Base-by-base conservation (phyloP, 2,329 filamentous ascomycete species). In the Microdochium bolleyi region DNA sequence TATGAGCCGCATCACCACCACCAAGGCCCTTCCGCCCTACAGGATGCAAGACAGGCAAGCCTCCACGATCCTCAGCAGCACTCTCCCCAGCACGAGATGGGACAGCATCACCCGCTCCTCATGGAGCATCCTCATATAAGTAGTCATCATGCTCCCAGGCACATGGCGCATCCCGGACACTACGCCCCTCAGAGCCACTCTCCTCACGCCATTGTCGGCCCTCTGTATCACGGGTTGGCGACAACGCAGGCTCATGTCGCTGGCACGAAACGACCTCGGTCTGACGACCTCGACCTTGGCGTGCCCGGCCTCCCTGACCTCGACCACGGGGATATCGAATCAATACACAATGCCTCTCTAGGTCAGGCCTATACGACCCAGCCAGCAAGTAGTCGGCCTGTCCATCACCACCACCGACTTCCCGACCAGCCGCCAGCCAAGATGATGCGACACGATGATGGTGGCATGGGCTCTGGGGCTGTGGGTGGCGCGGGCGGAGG, bases 401-500 rank as follows among this genome's bases (percentile, higher is more conserved):
- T 81, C 49, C 89, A 95, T 64, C 89, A 92, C 62, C 91, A 96
- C 62, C 89, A 92, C 61, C 85, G 86, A 44, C 77, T 92, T 37
- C 89, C 89, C 49, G 84, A 89, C 58, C 84, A 88, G 56, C 83
- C 82, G 11, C 83, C 84, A 22, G 82, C 86, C 19, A 78, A 79
- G 51, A 88, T 88, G 70, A 77, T 87, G 59, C 75, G 82, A 62
- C 79, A 83, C 61, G 74, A 73, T 19, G 77, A 78, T 38, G 64
- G 72, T 59, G 62, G 65, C 69, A 60, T 73, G 66, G 65, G 71
- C 11, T 11, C 41, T 8, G 66, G 68, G 51, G 68, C 68, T 27
- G 65, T 61, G 51, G 58, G 62, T 67, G 49, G 69, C 64, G 57
- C 68, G 63, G 61, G 66, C 59, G 62, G 70, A 60, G 70, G 82